Evolutionary conservation across 1,284 basidiomycete species (phyloP).

Genomic region (Malassezia furfur): DNA sequence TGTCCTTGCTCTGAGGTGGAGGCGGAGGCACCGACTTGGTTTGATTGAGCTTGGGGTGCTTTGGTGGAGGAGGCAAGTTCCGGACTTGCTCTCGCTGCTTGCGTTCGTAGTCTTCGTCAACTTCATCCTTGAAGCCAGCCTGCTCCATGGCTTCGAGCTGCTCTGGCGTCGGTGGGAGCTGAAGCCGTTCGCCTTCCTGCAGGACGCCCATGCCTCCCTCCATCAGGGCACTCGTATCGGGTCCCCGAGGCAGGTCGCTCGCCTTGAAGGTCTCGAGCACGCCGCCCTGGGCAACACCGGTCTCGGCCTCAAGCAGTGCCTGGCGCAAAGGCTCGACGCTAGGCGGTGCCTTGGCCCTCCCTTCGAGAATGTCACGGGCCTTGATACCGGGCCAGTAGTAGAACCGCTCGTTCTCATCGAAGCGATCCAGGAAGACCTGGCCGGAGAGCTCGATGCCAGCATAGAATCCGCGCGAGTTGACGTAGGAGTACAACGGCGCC

Average conservation of each 20-base stretch:
- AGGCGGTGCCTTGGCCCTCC: constrained; percentile 47
- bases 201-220: constrained; percentile 15
- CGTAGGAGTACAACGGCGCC: constrained; percentile 44
- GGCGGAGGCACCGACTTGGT: neutral
- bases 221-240: neutral
- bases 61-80: constrained; percentile 28
- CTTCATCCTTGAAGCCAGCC: constrained; percentile 42
- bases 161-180: constrained; percentile 41
- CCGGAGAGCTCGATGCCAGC: constrained; percentile 44
- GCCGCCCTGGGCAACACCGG: constrained; percentile 52
- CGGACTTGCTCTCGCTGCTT: constrained; percentile 26
- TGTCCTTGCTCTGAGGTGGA: no score
- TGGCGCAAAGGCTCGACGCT: constrained; percentile 50
- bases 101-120: constrained; percentile 29
- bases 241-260: constrained; percentile 16
- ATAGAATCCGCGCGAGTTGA: constrained; percentile 44
- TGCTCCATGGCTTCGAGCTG: constrained; percentile 42
- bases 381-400: constrained; percentile 45
- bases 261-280: constrained; percentile 28
- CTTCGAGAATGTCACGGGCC: constrained; percentile 35
- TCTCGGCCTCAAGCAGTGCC: constrained; percentile 53
- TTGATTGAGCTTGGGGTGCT: constrained; percentile 15
- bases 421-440: constrained; percentile 34
- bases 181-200: constrained; percentile 37
- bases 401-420: constrained; percentile 44